Base-by-base conservation (phyloP, 2,329 filamentous ascomycete genomes). In the Coniochaeta ligniaria region DNA sequence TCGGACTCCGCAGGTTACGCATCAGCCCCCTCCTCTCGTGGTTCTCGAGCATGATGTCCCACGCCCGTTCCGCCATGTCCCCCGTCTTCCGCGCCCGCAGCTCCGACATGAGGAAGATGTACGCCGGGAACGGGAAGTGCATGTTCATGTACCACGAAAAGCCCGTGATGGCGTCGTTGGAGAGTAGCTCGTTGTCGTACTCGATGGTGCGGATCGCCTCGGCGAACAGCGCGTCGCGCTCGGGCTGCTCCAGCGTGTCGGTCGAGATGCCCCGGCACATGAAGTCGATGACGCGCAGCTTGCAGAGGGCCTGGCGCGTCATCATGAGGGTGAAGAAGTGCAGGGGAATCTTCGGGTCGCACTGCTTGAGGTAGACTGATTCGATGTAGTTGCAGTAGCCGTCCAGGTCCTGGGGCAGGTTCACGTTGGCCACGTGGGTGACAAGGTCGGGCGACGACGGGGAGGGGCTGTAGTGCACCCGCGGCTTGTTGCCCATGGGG, bases 61-160 rank as follows among this genome's bases (percentile, higher is more conserved):
- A 87, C 0, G 83, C 83, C 12, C 81, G 79, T 66, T 86, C 83
- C 59, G 82, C 82, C 61, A 83, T 74, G 1, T 80, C 77, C n/a
- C 83, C 83, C 0, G 75, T 76, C 2, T 78, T 78, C 28, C 82
- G 78, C 24, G 75, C 71, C 6, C 80, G 80, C 41, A 87, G 73
- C 66, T 85, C 83, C 57, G 79, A 80, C 14, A 84, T 76, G 24
- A 86, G 74, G 66, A 83, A 85, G 69, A 86, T 83, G 70, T 86
- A 86, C 1, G 82, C 83, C 1, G 83, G 83, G 63, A 87, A 79
- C 9, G 84, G 84, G 60, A 86, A 84, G 68, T 86, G 78, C 66
- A 85, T 80, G 64, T 79, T 76, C 0, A 81, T 83, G 66, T 83
- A 86, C 84, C 84, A 87, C 58, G 75, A 75, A 65, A 83, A 86